Percentiles rank a stretch among this genome's conserved stretches.
Evolutionary conservation across 192 early-diverging fungal species (phyloP).

Genomic region (Linnemannia zychae): DNA sequence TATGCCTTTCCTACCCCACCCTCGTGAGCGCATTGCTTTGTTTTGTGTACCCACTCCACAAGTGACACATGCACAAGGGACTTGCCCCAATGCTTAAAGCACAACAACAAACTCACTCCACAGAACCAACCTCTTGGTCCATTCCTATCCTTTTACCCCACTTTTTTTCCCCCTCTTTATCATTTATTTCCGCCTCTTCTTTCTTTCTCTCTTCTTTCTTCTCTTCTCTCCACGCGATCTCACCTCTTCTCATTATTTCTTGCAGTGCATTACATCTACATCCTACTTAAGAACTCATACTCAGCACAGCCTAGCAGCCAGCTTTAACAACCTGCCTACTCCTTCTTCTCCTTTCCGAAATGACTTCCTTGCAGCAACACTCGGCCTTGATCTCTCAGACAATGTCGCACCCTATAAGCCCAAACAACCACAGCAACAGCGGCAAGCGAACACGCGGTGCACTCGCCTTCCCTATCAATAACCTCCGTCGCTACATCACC

Average conservation of each 20-base stretch:
- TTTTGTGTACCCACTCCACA: no score
- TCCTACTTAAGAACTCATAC: neutral
- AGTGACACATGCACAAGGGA: neutral
- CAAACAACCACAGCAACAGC: neutral
- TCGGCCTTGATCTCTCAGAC: constrained; percentile 32
- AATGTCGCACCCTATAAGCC: neutral
- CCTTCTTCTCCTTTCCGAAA: neutral
- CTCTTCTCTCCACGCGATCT: neutral
- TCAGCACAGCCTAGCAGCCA: neutral
- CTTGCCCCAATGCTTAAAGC: neutral
- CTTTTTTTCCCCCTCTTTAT: neutral
- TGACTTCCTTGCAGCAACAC: constrained; percentile 17
- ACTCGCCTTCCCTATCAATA: constrained; percentile 36
- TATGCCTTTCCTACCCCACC: neutral
- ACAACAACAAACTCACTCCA: neutral
- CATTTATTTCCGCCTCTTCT: neutral
- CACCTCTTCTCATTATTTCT: neutral
- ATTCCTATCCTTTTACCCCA: neutral
- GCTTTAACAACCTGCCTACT: neutral
- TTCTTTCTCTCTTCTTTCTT: no score
- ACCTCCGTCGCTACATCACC: constrained; percentile 41
- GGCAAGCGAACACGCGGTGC: constrained; percentile 12
- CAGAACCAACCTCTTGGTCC: neutral
- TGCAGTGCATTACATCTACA: neutral
- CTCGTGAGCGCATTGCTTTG: neutral